Conservation (phyloP, 1,284 basidiomycete species). For the Moesziomyces globuligerus region DNA sequence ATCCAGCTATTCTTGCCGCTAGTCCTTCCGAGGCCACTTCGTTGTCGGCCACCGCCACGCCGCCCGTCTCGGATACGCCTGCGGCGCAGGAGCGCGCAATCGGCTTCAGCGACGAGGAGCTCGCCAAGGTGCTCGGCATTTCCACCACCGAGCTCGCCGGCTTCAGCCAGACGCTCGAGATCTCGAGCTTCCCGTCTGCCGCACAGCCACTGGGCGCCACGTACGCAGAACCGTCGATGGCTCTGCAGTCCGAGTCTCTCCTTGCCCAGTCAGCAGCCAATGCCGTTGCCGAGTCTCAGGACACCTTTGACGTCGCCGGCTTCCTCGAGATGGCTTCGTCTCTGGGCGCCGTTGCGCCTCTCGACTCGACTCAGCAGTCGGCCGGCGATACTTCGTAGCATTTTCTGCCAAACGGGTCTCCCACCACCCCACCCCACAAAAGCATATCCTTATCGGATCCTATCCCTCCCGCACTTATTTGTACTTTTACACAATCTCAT, state of each 20-base stretch:
- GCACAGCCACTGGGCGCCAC: not conserved
- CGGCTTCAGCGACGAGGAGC: slow-evolving; percentile 40
- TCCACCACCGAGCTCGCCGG: slow-evolving; percentile 38
- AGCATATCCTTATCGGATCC: not conserved
- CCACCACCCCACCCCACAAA: slow-evolving; percentile 3
- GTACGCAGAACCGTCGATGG: not conserved
- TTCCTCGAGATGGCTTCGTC: slow-evolving; percentile 39
- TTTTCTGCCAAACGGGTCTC: too few species aligned
- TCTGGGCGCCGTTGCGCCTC: slow-evolving; percentile 6
- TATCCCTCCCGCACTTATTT: not conserved
- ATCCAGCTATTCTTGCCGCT: not conserved
- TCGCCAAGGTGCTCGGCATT: slow-evolving; percentile 46
- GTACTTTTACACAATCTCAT: slow-evolving; percentile 1
- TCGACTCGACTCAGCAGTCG: not conserved
- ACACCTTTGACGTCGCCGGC: slow-evolving; percentile 36
- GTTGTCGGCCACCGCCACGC: slow-evolving; percentile 12
- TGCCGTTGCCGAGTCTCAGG: not conserved
- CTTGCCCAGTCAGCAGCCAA: not conserved
- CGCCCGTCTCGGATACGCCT: slow-evolving; percentile 8
- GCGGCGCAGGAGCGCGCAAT: slow-evolving; percentile 14
- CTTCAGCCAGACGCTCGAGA: slow-evolving; percentile 38
- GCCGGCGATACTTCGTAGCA: not conserved
- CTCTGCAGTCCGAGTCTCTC: not conserved
- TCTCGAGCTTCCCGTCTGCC: slow-evolving; percentile 10
- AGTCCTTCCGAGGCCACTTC: slow-evolving; percentile 18